Evolutionary conservation across 2,329 filamentous ascomycete genomes (phyloP).

Genomic region (Cercospora sesami): DNA sequence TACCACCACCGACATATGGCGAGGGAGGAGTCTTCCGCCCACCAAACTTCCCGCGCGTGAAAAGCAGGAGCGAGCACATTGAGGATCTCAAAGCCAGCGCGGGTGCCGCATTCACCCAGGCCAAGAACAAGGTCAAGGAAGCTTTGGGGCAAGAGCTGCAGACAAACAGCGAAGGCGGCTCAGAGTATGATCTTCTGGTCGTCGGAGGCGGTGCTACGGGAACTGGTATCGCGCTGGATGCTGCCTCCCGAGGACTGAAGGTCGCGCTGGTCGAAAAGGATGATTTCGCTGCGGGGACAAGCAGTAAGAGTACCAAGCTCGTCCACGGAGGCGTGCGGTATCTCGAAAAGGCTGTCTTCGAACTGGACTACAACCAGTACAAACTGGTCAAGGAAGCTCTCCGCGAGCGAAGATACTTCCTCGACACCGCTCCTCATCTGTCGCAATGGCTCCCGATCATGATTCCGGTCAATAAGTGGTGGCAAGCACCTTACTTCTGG

Average conservation of each 20-base stretch:
- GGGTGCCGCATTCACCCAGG: conserved; percentile 46
- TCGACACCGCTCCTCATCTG: conserved; percentile 79
- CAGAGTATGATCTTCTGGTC: conserved; percentile 72
- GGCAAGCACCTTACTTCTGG: conserved; percentile 80
- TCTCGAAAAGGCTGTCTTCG: conserved; percentile 82
- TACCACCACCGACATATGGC: conserved; percentile 69
- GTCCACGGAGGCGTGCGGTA: conserved; percentile 84
- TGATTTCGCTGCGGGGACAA: conserved; percentile 79
- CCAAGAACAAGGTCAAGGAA: conserved; percentile 47
- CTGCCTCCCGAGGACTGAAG: conserved; percentile 73
- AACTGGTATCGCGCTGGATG: conserved; percentile 77
- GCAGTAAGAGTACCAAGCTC: conserved; percentile 83
- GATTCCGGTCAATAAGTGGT: conserved; percentile 79
- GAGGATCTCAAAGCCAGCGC: conserved; percentile 57
- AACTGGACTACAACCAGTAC: conserved; percentile 78
- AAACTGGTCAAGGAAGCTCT: conserved; percentile 78
- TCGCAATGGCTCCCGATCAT: conserved; percentile 80
- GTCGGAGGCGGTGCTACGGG: conserved; percentile 80
- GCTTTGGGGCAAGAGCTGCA: conserved; percentile 38
- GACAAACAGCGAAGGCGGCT: conserved; percentile 30
- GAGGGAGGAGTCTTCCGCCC: conserved; percentile 67
- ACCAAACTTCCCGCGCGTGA: conserved; percentile 65
- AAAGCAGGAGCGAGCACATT: conserved; percentile 65
- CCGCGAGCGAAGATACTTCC: conserved; percentile 77
- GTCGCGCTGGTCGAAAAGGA: conserved; percentile 80